phyloP scores from a whole-genome alignment of 306 rosid genomes.

The Luffa aegyptiaca region DNA sequence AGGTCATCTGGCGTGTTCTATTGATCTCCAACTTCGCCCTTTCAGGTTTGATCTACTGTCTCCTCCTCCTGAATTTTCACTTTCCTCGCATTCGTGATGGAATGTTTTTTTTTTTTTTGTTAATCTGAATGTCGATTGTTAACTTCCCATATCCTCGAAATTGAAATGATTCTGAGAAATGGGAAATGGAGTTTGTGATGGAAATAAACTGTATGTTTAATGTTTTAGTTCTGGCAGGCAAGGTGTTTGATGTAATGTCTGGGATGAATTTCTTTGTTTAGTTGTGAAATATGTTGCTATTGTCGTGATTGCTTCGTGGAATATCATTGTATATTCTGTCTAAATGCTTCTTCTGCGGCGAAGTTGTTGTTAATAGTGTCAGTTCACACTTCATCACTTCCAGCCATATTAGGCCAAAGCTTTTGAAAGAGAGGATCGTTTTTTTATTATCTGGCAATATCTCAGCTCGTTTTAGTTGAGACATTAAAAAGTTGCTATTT shows the following conservation, averaged over 20 bases:
- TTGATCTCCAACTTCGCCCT: conserved; percentile 67
- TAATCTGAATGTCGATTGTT: neutral
- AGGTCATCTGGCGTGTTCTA: conserved; percentile 64
- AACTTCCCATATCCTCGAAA: neutral
- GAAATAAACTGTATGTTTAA: neutral
- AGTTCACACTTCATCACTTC: neutral
- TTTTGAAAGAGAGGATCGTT: neutral
- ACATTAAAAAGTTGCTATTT: neutral
- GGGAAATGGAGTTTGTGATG: neutral
- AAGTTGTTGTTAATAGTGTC: neutral
- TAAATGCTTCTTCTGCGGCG: neutral
- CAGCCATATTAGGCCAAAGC: neutral
- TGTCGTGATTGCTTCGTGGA: neutral
- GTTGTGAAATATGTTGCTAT: neutral
- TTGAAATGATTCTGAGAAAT: neutral
- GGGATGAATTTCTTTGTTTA: neutral
- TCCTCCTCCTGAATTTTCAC: neutral
- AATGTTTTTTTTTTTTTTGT: neutral
- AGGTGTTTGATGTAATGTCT: conserved; percentile 6
- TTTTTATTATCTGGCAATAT: neutral
- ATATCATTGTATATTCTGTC: neutral
- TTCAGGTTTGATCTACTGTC: conserved; percentile 40
- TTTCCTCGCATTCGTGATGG: neutral
- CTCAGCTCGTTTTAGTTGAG: neutral
- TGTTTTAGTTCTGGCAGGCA: neutral